Conservation (phyloP, 2,329 filamentous ascomycete species). For the Tolypocladium amazonense region DNA sequence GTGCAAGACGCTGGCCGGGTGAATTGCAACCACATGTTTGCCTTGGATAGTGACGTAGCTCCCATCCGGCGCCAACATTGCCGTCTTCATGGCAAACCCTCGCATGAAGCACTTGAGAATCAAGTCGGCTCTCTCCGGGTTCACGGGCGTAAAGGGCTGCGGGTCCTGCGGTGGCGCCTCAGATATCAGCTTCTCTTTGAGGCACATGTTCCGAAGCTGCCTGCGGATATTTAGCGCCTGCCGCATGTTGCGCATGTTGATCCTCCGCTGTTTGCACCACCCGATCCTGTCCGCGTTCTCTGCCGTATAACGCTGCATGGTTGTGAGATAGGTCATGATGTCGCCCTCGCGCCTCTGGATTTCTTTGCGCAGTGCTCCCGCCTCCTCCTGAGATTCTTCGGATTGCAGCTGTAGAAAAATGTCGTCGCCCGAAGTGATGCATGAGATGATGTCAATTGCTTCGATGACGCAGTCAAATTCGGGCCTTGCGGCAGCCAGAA, state of each 20-base stretch:
- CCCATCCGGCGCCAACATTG: constrained; percentile 47
- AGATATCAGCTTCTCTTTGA: constrained; percentile 37
- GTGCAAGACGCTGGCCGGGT: constrained; percentile 52
- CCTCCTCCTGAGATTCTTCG: constrained; percentile 43
- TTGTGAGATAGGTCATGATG: constrained; percentile 52
- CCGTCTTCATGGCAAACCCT: constrained; percentile 51
- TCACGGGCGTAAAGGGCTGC: constrained; percentile 42
- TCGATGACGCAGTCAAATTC: constrained; percentile 67
- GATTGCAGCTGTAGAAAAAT: constrained; percentile 50
- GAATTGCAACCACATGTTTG: constrained; percentile 50
- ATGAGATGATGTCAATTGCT: constrained; percentile 71
- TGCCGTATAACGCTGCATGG: constrained; percentile 49
- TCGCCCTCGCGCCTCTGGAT: constrained; percentile 53
- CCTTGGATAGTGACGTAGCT: constrained; percentile 51
- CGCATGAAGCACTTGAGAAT: constrained; percentile 52
- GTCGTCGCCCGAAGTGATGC: constrained; percentile 51
- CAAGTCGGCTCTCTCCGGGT: constrained; percentile 41
- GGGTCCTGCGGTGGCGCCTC: constrained; percentile 38
- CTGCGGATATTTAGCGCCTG: constrained; percentile 52
- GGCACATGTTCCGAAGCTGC: constrained; percentile 47
- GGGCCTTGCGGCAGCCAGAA: constrained; percentile 66
- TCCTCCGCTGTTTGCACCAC: constrained; percentile 48
- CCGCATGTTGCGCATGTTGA: constrained; percentile 51
- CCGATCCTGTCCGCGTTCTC: constrained; percentile 42
- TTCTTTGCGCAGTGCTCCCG: constrained; percentile 43